A percentile compares a stretch with the other conserved stretches of the same genome.
Evolutionary conservation across 768 basidiomycete species (phyloP).

Genomic region (Suillus occidentalis): DNA sequence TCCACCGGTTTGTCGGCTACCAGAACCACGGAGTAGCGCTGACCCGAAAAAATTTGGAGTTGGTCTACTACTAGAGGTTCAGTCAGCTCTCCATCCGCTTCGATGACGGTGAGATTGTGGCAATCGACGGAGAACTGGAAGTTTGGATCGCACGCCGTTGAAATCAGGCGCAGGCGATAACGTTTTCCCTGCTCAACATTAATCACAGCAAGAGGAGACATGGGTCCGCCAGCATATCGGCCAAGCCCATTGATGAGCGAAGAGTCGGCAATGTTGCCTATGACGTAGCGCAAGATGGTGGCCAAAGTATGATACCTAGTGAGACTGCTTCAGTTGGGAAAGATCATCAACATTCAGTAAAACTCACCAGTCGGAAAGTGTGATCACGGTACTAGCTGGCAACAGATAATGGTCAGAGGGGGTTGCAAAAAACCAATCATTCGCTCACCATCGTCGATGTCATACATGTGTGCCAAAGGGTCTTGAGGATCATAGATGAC

Average conservation of each 20-base stretch:
- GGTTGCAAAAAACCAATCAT: not conserved
- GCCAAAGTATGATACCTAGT: slow-evolving; percentile 14
- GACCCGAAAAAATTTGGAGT: slow-evolving; percentile 38
- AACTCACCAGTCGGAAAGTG: slow-evolving; percentile 37
- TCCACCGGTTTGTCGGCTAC: slow-evolving; percentile 32
- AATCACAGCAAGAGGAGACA: slow-evolving; percentile 29
- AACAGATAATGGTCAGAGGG: not conserved
- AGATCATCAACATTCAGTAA: not conserved
- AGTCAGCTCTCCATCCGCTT: slow-evolving; percentile 37
- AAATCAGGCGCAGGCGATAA: slow-evolving; percentile 33
- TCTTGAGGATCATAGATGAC: slow-evolving; percentile 22
- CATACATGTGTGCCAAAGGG: slow-evolving; percentile 17
- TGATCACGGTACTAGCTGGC: slow-evolving; percentile 36
- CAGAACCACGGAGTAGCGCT: slow-evolving; percentile 32
- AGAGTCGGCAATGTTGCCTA: slow-evolving; percentile 23
- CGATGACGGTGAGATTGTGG: slow-evolving; percentile 43
- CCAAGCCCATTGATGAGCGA: slow-evolving; percentile 52
- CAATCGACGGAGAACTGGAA: slow-evolving; percentile 41
- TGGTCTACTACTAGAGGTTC: slow-evolving; percentile 38
- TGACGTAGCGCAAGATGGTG: slow-evolving; percentile 3
- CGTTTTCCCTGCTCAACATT: slow-evolving; percentile 28
- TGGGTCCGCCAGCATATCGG: slow-evolving; percentile 37
- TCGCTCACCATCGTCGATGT: slow-evolving; percentile 19
- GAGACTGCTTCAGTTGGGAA: not conserved
- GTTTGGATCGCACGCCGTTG: slow-evolving; percentile 40